These are phyloP conservation scores for Calycina marina DNA, from an alignment of 2,329 filamentous ascomycete species.

Conservation along the genomic window DNA sequence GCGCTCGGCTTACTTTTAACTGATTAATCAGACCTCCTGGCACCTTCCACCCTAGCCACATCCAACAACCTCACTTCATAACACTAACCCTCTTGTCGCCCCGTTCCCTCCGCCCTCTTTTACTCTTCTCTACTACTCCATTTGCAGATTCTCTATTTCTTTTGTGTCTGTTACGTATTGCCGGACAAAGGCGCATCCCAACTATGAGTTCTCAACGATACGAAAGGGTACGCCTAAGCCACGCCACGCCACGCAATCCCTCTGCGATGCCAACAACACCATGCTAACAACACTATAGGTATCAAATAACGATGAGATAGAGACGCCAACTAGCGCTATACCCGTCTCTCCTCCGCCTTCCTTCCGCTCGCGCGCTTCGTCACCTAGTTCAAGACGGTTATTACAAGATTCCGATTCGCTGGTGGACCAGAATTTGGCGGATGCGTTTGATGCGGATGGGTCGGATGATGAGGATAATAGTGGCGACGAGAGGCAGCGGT, in stretches of 20 bases:
- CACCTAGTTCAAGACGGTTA: conserved; percentile 27
- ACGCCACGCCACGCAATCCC: conserved; percentile 12
- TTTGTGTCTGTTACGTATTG: no score
- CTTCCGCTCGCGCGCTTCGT: conserved; percentile 60
- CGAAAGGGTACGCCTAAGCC: conserved; percentile 34
- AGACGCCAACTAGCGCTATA: conserved; percentile 20
- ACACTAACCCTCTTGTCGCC: conserved; percentile 8
- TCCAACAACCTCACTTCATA: conserved; percentile 3
- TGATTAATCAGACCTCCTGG: conserved; percentile 1
- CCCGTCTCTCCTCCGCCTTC: conserved; percentile 55
- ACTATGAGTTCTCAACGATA: conserved; percentile 29
- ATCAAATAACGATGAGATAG: conserved; percentile 38
- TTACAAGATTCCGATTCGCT: conserved; percentile 27
- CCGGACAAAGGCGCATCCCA: no score
- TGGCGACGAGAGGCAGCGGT: conserved; percentile 67
- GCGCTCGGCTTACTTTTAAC: neutral
- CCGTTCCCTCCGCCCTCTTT: conserved; percentile 6
- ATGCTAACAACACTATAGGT: conserved; percentile 29
- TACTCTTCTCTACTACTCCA: conserved; percentile 9
- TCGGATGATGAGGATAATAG: conserved; percentile 61
- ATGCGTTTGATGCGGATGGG: conserved; percentile 78
- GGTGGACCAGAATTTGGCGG: conserved; percentile 71
- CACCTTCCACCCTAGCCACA: conserved; percentile 3
- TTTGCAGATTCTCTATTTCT: conserved; percentile 6
- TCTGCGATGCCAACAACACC: conserved; percentile 3